Evolutionary conservation across 805 yeast genomes (phyloP), one percentile per base, ranked within the genome.

Genomic region (Wickerhamiella domercqiae): DNA sequence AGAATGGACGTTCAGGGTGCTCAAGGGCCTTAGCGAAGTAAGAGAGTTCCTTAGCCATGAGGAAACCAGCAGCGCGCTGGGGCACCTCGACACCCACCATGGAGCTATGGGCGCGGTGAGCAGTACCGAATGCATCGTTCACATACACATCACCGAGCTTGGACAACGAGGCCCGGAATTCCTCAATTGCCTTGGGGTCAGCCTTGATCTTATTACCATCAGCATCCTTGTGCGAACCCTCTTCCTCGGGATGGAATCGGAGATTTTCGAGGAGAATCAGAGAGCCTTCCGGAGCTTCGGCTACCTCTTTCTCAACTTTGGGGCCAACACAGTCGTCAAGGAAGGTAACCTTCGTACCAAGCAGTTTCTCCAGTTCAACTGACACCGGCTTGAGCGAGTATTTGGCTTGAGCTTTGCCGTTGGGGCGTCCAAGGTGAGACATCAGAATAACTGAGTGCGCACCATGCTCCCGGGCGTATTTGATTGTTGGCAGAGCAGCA

Each of bases 31-130:
- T 87, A 55, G 96, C 93, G 62, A 90, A 90, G 76, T 80, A 90
- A 60, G 77, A 76, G 63, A 90, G 78, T 70, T 90, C 99, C 74
- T 90, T 90, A 61, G 86, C 78, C 81, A 90, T 78, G 56, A 90
- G 70, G 94, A 87, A 93, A 64, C 99, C 99, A 49, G 96, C 79
- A 55, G 97, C 99, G 68, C 90, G 80, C 68, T 83, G 86, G 47
- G 93, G 86, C 55, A 83, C 73, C 53, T 87, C 86, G 54, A 90
- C 71, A 59, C 99, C 99, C 56, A 90, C 99, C 86, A 90, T 87
- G 35, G 98, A 90, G 39, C 96, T 84, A 72, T 90, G 98, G 47
- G 98, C 98, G 73, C 98, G 83, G 79, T 90, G 99, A 41, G 97
- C 96, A 47, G 98, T 90, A 63, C 98, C 98, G 57, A 90, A 90